A percentile compares a stretch with the other conserved stretches of the same genome.
Evolutionary conservation across 768 basidiomycete genomes (phyloP).

Genomic region (Cantharellus anzutake): DNA sequence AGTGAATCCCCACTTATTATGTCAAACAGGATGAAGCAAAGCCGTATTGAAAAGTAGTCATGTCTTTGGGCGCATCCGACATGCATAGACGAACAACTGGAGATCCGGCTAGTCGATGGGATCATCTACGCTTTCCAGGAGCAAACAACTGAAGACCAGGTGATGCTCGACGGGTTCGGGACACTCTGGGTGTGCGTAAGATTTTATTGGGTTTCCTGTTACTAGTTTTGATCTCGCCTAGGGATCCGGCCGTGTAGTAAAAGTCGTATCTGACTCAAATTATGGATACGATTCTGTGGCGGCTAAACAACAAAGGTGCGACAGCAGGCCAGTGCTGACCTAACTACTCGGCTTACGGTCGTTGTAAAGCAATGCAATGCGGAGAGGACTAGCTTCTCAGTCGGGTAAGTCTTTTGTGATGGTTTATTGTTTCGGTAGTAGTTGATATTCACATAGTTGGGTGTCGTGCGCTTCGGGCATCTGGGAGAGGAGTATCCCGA

Average conservation of each 20-base stretch:
- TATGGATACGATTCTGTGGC: conserved; percentile 97
- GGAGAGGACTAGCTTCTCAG: conserved; percentile 90
- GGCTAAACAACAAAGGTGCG: conserved; percentile 97
- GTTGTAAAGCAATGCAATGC: conserved; percentile 82
- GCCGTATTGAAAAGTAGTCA: conserved; percentile 84
- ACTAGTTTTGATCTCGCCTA: conserved; percentile 4
- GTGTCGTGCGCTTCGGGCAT: conserved; percentile 93
- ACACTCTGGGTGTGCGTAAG: conserved; percentile 52
- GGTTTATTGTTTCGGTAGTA: neutral
- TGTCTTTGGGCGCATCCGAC: conserved; percentile 87
- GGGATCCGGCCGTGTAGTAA: conserved; percentile 53
- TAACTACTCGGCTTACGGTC: conserved; percentile 86
- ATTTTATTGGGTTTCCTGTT: neutral
- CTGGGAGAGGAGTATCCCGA: conserved; percentile 99
- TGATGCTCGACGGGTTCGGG: conserved; percentile 97
- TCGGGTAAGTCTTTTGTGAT: conserved; percentile 24
- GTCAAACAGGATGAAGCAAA: conserved; percentile 44
- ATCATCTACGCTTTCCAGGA: conserved; percentile 99
- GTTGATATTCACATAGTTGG: conserved; percentile 27
- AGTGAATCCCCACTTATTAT: neutral
- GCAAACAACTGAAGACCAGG: conserved; percentile 96
- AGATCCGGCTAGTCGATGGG: conserved; percentile 86
- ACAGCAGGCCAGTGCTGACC: conserved; percentile 97
- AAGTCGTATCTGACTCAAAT: conserved; percentile 98
- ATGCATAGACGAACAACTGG: conserved; percentile 90